Base-by-base conservation (phyloP, 306 rosid genomes). In the Prunus dulcis region DNA sequence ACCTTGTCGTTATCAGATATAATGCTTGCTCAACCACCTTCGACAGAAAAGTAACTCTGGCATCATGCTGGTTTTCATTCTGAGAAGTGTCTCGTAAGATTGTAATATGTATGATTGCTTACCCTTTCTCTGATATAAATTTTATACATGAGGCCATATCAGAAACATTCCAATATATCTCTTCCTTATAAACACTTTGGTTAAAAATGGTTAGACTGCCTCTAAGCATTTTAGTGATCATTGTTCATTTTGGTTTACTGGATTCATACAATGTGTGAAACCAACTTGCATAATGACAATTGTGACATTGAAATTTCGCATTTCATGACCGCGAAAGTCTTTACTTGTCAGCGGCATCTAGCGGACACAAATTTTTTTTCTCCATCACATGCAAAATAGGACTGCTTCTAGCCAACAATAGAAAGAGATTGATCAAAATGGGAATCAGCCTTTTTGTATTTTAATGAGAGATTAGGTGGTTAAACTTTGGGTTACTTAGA, bases 1-100 rank as follows among this genome's bases (percentile, higher is more conserved):
- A 82, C 93, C 8, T 69, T 95, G 56, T 80, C 97, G 6, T 4
- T 0, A 38, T 87, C 92, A 28, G 99, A 95, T 71, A 76, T 95
- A 80, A 61, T 45, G 19, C 88, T 89, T 80, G 91, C 93, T 79
- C 96, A 91, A 64, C 75, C 88, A 68, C 79, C 88, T 76, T 73
- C 75, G 58, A 72, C 52, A 67, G 20, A 68, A 61, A 30, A 53
- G 58, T 74, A 69, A 75, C 28, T 32, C 9, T 25, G 57, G 53
- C 47, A n/a, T 58, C 65, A 13, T 52, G 28, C 53, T 63, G 13
- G 46, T 20, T 9, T 46, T 55, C 22, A 64, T 22, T 28, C 41
- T 43, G 64, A 43, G 14, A 41, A n/a, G 34, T 63, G 23, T 19
- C 34, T 28, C 50, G 61, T 64, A 43, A 22, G 69, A 47, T 45